Evolutionary conservation across 2,329 filamentous ascomycete genomes (phyloP), one percentile per base, ranked within the genome.

Genomic region (Venturia effusa): DNA sequence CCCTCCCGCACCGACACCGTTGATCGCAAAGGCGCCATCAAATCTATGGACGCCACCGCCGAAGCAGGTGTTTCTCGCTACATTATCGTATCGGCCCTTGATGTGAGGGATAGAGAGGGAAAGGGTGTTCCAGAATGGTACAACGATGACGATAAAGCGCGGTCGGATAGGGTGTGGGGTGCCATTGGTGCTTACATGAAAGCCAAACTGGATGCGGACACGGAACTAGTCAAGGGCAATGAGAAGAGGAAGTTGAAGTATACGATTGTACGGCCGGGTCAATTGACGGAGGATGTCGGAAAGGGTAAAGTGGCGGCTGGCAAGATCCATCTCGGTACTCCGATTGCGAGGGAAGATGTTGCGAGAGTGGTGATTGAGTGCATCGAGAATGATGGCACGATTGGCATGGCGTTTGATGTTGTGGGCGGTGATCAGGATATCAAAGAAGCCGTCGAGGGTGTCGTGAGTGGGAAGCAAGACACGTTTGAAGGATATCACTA

Each of bases 81-180:
- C 74, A 78, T 89, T 60, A 80, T 88, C 68, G 77, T 89, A 62
- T 88, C 85, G 0, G 86, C 87, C 67, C 72, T 83, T 13, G 78
- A 78, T 65, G 82, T 83, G 22, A 81, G 87, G 30, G 78, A 79
- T 69, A 71, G 73, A 64, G 43, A 63, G 8, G 72, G 67, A 10
- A 70, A 68, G 69, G 72, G 74, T 2, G 71, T 71, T 40, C 79
- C 77, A 34, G 72, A 71, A 22, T 81, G 77, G 79, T 80, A 80
- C 66, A 70, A 73, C 30, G 74, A 78, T 3, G 70, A 67, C 30
- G 77, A 78, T 63, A 66, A 68, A 30, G 70, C 72, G 41, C 64
- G 71, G 45, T 76, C 74, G 62, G 70, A 75, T 13, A 68, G 71
- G 57, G 69, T 76, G 45, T 79, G 77, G 77, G 66, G 64, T 0